These are phyloP conservation scores for Cryphonectria parasitica DNA, from an alignment of 2,329 filamentous ascomycete species.

Conservation along the genomic window DNA sequence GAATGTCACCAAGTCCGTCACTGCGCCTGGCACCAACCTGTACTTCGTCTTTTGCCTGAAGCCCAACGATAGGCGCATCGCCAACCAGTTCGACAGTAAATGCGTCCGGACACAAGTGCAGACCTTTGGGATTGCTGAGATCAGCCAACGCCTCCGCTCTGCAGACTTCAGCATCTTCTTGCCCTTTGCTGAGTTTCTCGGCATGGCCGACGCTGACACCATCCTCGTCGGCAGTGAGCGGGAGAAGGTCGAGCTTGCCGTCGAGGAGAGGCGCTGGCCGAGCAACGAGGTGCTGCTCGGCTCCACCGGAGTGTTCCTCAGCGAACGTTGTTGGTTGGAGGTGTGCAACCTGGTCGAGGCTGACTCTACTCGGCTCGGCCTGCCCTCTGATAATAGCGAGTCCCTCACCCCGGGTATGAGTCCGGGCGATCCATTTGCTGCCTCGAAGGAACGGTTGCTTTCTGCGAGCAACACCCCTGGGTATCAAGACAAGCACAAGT, in stretches of 20 bases:
- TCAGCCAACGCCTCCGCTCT: conserved; percentile 88
- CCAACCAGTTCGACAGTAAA: conserved; percentile 98
- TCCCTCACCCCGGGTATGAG: conserved; percentile 53
- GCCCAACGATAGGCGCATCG: conserved; percentile 94
- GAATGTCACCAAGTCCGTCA: conserved; percentile 86
- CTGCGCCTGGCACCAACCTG: conserved; percentile 80
- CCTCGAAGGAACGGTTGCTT: conserved; percentile 63
- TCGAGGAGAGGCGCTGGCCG: conserved; percentile 92
- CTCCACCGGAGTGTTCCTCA: conserved; percentile 92
- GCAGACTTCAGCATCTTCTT: conserved; percentile 96
- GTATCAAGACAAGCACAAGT: conserved; percentile 75
- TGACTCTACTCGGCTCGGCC: conserved; percentile 56
- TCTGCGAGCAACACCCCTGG: conserved; percentile 58
- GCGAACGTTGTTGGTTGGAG: conserved; percentile 94
- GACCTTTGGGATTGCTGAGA: conserved; percentile 94
- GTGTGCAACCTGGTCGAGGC: conserved; percentile 75
- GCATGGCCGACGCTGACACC: conserved; percentile 80
- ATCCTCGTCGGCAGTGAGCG: conserved; percentile 88
- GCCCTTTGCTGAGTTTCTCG: conserved; percentile 93
- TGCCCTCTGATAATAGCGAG: conserved; percentile 65
- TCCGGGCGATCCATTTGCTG: conserved; percentile 62
- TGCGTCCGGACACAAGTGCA: conserved; percentile 94
- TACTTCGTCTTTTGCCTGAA: conserved; percentile 98
- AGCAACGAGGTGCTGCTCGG: conserved; percentile 88
- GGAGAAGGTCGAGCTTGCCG: conserved; percentile 88